Evolutionary conservation across 164 flowering plant genomes (phyloP), one percentile per base, ranked within the genome.

Genomic region (Nymphaea colorata): DNA sequence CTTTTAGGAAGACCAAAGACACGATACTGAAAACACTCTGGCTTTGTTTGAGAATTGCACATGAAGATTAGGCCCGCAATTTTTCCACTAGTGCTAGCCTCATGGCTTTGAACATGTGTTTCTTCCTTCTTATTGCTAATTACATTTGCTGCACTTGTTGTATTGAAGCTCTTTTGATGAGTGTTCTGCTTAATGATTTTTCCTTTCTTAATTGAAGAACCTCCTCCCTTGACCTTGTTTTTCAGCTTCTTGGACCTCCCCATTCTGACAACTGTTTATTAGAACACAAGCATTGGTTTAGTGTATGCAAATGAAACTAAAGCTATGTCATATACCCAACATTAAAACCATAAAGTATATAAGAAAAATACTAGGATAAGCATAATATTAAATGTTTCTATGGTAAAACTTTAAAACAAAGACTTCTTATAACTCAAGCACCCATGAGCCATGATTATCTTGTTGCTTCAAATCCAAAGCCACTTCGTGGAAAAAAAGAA

Each of bases 1-100:
- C 72, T 78, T 25, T 10, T 57, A 57, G 90, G 85, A 44, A 86
- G 79, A 66, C 88, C 90, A 72, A 83, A 80, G 43, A 86, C 82
- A 68, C 84, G 83, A 61, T 80, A 75, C 15, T n/a, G 68, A 66
- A 72, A 84, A 78, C 88, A 86, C 12, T 80, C 80, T 16, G 82
- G 81, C 66, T 86, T 86, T 45, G 86, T 86, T 59, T 59, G 78
- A 10, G 72, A 74, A 74, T 72, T 83, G 61, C 90, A 84, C 79
- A 86, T 71, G 53, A 86, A 86, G 55, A 86, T 85, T 64, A 74
- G 84, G 6, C 89, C 87, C 63, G 77, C 61, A 51, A 74, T 17
- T 10, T 45, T 7, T 68, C 74, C 61, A 16, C 12, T 42, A 55
- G 36, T 8, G 57, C 57, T 51, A 51, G 57, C 14, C 14, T 51